These are phyloP conservation scores for Backusella morwellensis DNA, from an alignment of 192 early-diverging fungal species.

Conservation along the genomic window DNA sequence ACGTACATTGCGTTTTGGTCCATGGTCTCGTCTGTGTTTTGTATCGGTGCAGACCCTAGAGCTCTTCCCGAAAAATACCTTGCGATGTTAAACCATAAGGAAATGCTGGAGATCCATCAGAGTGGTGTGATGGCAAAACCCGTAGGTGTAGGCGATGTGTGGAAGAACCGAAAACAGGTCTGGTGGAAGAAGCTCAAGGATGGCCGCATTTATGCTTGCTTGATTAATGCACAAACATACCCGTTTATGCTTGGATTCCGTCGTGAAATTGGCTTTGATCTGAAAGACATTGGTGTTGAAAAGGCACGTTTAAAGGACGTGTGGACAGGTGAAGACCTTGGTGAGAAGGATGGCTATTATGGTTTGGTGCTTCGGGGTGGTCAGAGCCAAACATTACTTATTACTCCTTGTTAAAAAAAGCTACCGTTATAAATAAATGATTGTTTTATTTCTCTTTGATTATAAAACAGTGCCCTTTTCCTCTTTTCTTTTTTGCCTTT, in stretches of 20 bases:
- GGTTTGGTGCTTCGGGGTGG: conserved; percentile 12
- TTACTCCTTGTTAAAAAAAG: not conserved
- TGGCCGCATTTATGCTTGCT: conserved; percentile 20
- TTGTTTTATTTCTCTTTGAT: not conserved
- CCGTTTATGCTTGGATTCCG: conserved; percentile 11
- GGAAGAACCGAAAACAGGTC: conserved; percentile 26
- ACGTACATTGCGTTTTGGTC: conserved; percentile 34
- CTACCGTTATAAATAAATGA: not conserved
- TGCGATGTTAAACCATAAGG: conserved; percentile 21
- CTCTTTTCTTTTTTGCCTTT: too few species aligned
- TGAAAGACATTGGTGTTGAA: conserved; percentile 18
- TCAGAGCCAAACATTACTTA: conserved; percentile 16
- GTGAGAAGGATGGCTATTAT: not conserved
- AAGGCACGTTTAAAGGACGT: conserved; percentile 25
- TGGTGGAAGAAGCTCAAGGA: conserved; percentile 29
- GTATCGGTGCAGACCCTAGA: conserved; percentile 30
- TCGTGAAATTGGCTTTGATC: conserved; percentile 3
- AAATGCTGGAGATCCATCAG: conserved; percentile 28
- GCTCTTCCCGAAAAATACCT: conserved; percentile 27
- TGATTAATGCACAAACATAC: conserved; percentile 25
- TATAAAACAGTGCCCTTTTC: too few species aligned
- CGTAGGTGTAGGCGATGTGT: conserved; percentile 14
- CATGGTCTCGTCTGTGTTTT: conserved; percentile 27
- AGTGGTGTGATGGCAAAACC: conserved; percentile 27
- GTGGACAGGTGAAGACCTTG: conserved; percentile 21